Evolutionary conservation across 1,139 yeast genomes (phyloP).

Genomic region (Suhomyces panamericanus): DNA sequence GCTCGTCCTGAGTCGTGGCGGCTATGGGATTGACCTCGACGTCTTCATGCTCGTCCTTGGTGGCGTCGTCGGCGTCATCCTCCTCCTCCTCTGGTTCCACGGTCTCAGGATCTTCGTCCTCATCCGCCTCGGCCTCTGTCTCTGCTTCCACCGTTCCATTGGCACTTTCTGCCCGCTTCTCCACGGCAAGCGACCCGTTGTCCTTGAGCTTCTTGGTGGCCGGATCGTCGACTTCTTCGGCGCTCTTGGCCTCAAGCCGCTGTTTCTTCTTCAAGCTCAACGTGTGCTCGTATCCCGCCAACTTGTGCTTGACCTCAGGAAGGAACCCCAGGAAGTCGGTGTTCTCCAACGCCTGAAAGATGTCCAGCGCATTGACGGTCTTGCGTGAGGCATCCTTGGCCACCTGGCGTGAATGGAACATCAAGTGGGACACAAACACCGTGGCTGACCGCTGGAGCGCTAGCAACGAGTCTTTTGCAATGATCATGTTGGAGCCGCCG

Average conservation of each 20-base stretch:
- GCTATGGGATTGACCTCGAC: slow-evolving; percentile 25
- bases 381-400: slow-evolving; percentile 56
- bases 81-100: slow-evolving; percentile 25
- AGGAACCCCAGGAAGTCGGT: slow-evolving; percentile 57
- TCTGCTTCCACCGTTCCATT: slow-evolving; percentile 25
- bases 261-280: slow-evolving; percentile 41
- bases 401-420: slow-evolving; percentile 59
- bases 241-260: slow-evolving; percentile 18
- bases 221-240: slow-evolving; percentile 4
- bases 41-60: slow-evolving; percentile 18
- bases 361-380: slow-evolving; percentile 66
- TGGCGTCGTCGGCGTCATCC: slow-evolving; percentile 5
- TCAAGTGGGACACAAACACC: slow-evolving; percentile 66
- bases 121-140: slow-evolving; percentile 13
- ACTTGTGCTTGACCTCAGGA: slow-evolving; percentile 53
- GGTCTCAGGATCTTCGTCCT: slow-evolving; percentile 18
- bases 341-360: slow-evolving; percentile 56
- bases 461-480: slow-evolving; percentile 63
- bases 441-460: slow-evolving; percentile 75
- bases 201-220: slow-evolving; percentile 21
- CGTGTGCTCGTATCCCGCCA: slow-evolving; percentile 43
- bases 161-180: slow-evolving; percentile 27
- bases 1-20: slow-evolving; percentile 25
- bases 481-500: slow-evolving; percentile 35
- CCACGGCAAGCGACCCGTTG: slow-evolving; percentile 23